These are phyloP conservation scores for Neoboletus magnificus DNA, from an alignment of 768 basidiomycete genomes.

Conservation along the genomic window DNA sequence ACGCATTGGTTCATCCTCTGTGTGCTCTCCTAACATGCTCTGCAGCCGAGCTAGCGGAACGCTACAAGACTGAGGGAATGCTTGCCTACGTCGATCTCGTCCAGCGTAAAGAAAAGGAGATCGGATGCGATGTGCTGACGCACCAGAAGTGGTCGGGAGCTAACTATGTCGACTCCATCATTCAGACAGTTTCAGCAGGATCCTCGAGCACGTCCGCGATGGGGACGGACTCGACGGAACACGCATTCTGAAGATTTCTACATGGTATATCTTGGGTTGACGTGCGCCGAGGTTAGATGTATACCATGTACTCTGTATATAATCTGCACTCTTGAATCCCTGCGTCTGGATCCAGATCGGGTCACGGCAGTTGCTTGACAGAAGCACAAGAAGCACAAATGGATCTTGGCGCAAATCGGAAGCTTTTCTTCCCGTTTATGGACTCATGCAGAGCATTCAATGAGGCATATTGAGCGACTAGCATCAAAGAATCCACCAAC, in stretches of 20 bases:
- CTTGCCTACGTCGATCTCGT: constrained; percentile 88
- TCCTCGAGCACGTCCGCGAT: constrained; percentile 82
- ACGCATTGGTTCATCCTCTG: constrained; percentile 12
- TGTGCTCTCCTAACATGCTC: constrained; percentile 3
- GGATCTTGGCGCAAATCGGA: constrained; percentile 16
- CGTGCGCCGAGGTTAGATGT: constrained; percentile 2
- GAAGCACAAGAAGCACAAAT: constrained; percentile 6
- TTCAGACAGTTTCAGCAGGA: constrained; percentile 80
- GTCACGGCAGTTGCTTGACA: background rate
- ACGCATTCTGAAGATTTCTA: constrained; percentile 54
- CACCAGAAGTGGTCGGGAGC: constrained; percentile 98
- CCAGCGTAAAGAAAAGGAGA: constrained; percentile 83
- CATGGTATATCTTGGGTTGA: background rate
- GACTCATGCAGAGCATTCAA: background rate
- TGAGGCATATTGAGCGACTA: background rate
- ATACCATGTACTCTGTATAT: background rate
- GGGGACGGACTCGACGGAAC: constrained; percentile 88
- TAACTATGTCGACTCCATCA: constrained; percentile 84
- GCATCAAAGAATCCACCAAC: constrained; percentile 3
- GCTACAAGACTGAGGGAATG: constrained; percentile 87
- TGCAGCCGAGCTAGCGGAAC: constrained; percentile 71
- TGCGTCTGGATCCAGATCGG: constrained; percentile 4
- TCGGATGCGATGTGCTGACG: constrained; percentile 86
- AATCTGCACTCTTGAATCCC: background rate
- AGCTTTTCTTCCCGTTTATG: background rate